phyloP scores from a whole-genome alignment of 2,329 filamentous ascomycete species.

The Polychaeton citri region DNA sequence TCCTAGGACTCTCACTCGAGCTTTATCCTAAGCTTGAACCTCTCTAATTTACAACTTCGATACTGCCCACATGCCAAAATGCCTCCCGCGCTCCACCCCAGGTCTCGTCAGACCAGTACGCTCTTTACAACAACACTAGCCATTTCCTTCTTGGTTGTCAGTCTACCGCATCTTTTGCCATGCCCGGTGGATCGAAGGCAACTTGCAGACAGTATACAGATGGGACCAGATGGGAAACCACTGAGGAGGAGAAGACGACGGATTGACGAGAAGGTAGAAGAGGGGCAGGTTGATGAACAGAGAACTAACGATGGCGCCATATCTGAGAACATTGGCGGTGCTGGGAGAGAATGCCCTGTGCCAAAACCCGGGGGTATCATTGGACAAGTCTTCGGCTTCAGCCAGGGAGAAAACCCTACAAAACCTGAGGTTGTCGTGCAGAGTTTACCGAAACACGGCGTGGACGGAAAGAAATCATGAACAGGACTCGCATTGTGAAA shows the following conservation, averaged over 20 bases:
- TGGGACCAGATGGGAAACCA: slow-evolving; percentile 14
- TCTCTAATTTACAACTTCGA: not conserved
- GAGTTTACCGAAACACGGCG: slow-evolving; percentile 5
- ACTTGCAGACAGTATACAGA: slow-evolving; percentile 50
- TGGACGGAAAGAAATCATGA: too few relatives aligned
- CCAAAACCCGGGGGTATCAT: slow-evolving; percentile 76
- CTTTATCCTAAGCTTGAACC: too few relatives aligned
- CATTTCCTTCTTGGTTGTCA: slow-evolving; percentile 84
- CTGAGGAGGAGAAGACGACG: slow-evolving; percentile 29
- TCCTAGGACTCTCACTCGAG: too few relatives aligned
- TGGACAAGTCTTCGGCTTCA: slow-evolving; percentile 62
- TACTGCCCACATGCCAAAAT: slow-evolving; percentile 35
- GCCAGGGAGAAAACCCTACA: slow-evolving; percentile 19
- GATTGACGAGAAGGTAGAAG: slow-evolving; percentile 3
- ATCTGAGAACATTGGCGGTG: slow-evolving; percentile 10
- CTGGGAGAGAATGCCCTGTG: slow-evolving; percentile 69
- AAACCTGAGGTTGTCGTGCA: slow-evolving; percentile 16
- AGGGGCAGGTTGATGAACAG: slow-evolving; percentile 1
- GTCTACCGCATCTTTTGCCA: slow-evolving; percentile 75
- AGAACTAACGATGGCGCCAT: not conserved
- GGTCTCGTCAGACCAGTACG: slow-evolving; percentile 83
- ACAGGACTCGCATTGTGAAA: too few relatives aligned
- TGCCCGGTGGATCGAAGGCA: slow-evolving; percentile 69
- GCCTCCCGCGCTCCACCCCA: slow-evolving; percentile 78
- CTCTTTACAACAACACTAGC: slow-evolving; percentile 89